Evolutionary conservation across 148 eudicot species (phyloP), one percentile per base, ranked within the genome.

Genomic region (Cornus controversa): DNA sequence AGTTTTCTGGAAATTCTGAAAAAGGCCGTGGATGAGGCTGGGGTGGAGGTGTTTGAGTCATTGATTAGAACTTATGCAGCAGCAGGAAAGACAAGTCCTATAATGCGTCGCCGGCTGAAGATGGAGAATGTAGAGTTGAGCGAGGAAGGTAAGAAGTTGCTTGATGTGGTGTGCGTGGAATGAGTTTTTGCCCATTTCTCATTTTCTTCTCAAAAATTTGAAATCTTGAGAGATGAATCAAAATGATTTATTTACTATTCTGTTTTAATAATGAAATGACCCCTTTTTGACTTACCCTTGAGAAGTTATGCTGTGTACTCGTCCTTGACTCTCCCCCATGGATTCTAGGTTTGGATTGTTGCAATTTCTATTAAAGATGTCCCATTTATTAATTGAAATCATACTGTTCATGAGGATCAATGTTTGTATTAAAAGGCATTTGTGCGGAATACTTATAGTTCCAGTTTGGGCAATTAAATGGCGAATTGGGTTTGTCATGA

Each of bases 121-220:
- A 93, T 95, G 99, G 98, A 93, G 84, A 93, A 91, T 74, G 85
- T 91, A 24, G 94, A 93, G 84, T 86, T 93, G 83, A 89, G 90
- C 57, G 93, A 88, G 8, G 93, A 80, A 67, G 87, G 91, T 77
- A 87, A 87, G 85, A 87, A 81, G 77, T 85, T 93, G 82, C 90
- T 96, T 22, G 87, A 91, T 62, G 84, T 27, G 67, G 82, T 93
- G 37, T 85, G 85, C 53, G 72, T 37, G 58, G 88, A 84, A 73
- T 88, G 89, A 90, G 75, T 71, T 58, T 58, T 58, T 57, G 13
- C 27, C 8, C 36, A n/a, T 24, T 29, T 29, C 23, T 45, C 62
- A 11, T 28, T 47, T 28, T 26, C 58, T n/a, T 23, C 1, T 5
- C 7, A 0, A 11, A 37, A 78, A 20, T 72, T 23, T 18, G 3